A percentile compares a stretch with the other conserved stretches of the same genome.
Evolutionary conservation across 1,139 yeast species (phyloP).

Genomic region (Blastobotrys ciferrii): DNA sequence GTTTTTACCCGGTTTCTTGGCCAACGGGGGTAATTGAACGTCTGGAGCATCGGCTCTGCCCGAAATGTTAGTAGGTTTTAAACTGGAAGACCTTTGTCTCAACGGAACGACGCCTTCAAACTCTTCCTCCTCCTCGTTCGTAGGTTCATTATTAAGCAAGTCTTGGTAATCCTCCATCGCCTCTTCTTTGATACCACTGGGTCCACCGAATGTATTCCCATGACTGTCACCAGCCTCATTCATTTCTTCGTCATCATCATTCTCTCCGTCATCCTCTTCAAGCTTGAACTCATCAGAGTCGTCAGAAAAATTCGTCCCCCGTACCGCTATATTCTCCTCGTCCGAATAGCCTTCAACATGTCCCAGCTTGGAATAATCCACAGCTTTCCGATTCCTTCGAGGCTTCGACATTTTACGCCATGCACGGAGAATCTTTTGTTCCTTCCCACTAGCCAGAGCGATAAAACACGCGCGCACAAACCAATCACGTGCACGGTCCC

Average conservation of each 20-base stretch:
- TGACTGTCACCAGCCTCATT: conserved; percentile 11
- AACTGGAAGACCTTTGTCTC: background rate
- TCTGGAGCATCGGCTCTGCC: conserved; percentile 8
- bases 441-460: too few relatives aligned
- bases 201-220: conserved; percentile 15
- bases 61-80: background rate
- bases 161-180: conserved; percentile 18
- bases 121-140: background rate
- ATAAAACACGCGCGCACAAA: too few relatives aligned
- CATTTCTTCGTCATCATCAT: conserved; percentile 18
- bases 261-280: conserved; percentile 19
- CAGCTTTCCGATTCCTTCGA: conserved; percentile 19
- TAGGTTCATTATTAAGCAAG: conserved; percentile 7
- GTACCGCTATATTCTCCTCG: conserved; percentile 18
- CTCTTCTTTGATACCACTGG: conserved; percentile 9
- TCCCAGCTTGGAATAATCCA: conserved; percentile 28
- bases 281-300: conserved; percentile 27
- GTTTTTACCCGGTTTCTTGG: conserved; percentile 4
- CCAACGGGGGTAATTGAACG: conserved; percentile 12
- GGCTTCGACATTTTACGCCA: conserved; percentile 17
- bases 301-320: conserved; percentile 15
- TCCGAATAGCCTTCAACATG: conserved; percentile 24
- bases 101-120: background rate
- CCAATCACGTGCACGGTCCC: background rate
- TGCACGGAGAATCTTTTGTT: background rate